Percentiles rank a stretch among this genome's conserved stretches.
Evolutionary conservation across 495 filamentous ascomycete genomes (phyloP).

Genomic region (Hyphodiscus hymeniophilus): DNA sequence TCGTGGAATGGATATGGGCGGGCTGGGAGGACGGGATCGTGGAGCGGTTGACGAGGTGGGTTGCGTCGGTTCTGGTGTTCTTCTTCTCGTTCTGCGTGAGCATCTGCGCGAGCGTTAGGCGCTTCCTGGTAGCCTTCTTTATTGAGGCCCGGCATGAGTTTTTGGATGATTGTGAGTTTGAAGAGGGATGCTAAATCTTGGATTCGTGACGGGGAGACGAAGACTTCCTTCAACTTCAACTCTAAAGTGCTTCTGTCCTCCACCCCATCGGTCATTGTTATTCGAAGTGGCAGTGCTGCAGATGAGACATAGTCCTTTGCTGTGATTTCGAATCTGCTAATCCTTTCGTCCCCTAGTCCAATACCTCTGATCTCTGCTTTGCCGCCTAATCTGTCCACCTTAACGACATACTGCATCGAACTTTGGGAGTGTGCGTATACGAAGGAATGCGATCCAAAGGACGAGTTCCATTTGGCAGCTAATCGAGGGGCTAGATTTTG

Average conservation of each 20-base stretch:
- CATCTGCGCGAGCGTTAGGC: conserved; percentile 24
- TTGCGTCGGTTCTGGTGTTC: conserved; percentile 25
- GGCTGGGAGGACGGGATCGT: conserved; percentile 45
- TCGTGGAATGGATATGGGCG: conserved; percentile 61
- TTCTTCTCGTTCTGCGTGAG: conserved; percentile 20
- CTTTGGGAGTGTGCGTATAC: conserved; percentile 88
- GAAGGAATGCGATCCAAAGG: conserved; percentile 60
- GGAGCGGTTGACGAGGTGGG: conserved; percentile 39
- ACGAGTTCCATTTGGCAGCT: conserved; percentile 68
- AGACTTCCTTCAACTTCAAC: conserved; percentile 52
- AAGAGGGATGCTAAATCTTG: conserved; percentile 22
- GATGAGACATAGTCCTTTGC: conserved; percentile 67
- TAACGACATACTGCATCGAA: conserved; percentile 74
- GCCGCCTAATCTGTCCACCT: conserved; percentile 69
- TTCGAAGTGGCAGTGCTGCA: conserved; percentile 38
- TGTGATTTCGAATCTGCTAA: conserved; percentile 64
- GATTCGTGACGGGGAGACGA: conserved; percentile 63
- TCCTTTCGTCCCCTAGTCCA: conserved; percentile 71
- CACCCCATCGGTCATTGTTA: conserved; percentile 26
- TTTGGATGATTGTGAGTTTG: conserved; percentile 21
- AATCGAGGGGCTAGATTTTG: conserved; percentile 46
- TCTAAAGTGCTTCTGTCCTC: conserved; percentile 35
- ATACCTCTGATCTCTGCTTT: conserved; percentile 79
- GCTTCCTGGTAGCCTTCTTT: conserved; percentile 26
- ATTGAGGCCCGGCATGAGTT: conserved; percentile 21